Percentiles rank a stretch among this genome's conserved stretches.
Evolutionary conservation across 371 early-diverging fungal species (phyloP).

Genomic region (Catenaria anguillulae): DNA sequence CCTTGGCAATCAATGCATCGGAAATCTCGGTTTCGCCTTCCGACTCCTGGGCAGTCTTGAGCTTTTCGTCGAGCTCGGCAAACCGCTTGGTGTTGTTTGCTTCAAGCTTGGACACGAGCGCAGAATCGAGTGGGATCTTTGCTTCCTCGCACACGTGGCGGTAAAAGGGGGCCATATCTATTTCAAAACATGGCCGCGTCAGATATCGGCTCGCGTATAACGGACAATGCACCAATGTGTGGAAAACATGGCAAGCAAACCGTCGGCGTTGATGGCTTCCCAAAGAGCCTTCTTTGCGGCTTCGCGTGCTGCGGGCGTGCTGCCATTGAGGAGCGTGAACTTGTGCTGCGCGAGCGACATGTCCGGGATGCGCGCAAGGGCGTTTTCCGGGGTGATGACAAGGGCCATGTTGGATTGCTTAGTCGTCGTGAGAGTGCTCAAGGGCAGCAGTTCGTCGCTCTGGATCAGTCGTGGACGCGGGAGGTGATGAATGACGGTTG

Average conservation of each 20-base stretch:
- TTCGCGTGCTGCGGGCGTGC: constrained; percentile 37
- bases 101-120: constrained; percentile 35
- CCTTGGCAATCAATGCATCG: constrained; percentile 80
- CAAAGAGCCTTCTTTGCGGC: constrained; percentile 44
- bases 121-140: constrained; percentile 26
- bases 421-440: no score
- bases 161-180: constrained; percentile 55
- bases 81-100: constrained; percentile 56
- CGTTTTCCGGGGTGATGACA: no score
- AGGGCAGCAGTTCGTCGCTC: no score
- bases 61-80: constrained; percentile 59
- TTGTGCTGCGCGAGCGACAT: constrained; percentile 53
- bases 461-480: no score
- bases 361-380: constrained; percentile 61
- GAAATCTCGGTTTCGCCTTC: constrained; percentile 87
- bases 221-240: no score
- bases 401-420: no score
- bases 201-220: constrained; percentile 3
- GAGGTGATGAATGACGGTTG: no score
- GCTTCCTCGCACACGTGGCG: constrained; percentile 8
- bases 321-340: constrained; percentile 45
- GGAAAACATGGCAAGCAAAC: no score
- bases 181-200: not conserved
- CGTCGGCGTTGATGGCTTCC: constrained; percentile 48
- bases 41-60: constrained; percentile 77